Evolutionary conservation across 495 filamentous ascomycete species (phyloP).

Genomic region (Hypoxylon trugodes): DNA sequence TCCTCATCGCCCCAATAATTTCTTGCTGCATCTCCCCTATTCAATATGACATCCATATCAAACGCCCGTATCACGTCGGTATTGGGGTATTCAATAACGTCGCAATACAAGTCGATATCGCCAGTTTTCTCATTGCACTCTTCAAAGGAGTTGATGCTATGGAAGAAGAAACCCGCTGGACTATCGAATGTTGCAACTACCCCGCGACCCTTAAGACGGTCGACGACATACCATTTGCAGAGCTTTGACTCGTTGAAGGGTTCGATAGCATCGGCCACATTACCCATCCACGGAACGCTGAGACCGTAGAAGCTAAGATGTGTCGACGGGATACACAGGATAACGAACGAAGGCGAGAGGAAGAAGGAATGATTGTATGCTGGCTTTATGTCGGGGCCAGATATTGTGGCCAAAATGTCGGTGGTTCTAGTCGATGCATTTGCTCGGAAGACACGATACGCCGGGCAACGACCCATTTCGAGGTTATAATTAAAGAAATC

Average conservation of each 20-base stretch:
- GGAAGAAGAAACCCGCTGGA: slow-evolving; percentile 75
- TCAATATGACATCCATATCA: slow-evolving; percentile 68
- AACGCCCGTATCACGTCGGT: slow-evolving; percentile 62
- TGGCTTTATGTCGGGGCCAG: slow-evolving; percentile 49
- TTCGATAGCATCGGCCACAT: slow-evolving; percentile 64
- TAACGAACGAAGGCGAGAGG: slow-evolving; percentile 68
- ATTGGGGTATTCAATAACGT: slow-evolving; percentile 64
- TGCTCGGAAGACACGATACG: slow-evolving; percentile 72
- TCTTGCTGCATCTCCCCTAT: slow-evolving; percentile 39
- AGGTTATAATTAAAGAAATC: slow-evolving; percentile 85
- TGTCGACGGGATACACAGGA: slow-evolving; percentile 69
- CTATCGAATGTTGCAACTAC: slow-evolving; percentile 67
- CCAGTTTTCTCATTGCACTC: slow-evolving; percentile 48
- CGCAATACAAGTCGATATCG: slow-evolving; percentile 63
- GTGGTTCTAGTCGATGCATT: slow-evolving; percentile 68
- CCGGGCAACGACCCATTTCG: slow-evolving; percentile 46
- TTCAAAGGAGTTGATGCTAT: slow-evolving; percentile 78
- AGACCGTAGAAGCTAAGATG: slow-evolving; percentile 58
- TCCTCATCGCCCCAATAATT: slow-evolving; percentile 44
- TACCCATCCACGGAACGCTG: slow-evolving; percentile 62
- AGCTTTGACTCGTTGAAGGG: slow-evolving; percentile 59
- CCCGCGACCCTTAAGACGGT: slow-evolving; percentile 61
- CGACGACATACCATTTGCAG: slow-evolving; percentile 74
- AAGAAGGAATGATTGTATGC: slow-evolving; percentile 82
- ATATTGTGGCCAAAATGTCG: slow-evolving; percentile 73